Conservation (phyloP, 352 stramenopile species). For the Vaucheria bursata region DNA sequence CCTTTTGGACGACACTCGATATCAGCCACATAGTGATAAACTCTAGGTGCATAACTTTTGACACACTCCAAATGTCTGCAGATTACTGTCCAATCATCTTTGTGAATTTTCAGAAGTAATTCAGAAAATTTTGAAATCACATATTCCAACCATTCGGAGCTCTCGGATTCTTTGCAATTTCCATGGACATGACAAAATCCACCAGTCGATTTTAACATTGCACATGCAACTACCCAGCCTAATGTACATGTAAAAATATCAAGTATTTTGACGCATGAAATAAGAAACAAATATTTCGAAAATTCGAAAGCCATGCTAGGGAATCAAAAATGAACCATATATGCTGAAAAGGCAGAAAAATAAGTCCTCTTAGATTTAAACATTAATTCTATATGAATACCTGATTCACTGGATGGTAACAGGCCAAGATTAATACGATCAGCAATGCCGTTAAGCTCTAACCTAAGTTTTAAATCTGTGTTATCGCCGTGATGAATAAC, state of each 20-base stretch:
- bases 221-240: slow-evolving; percentile 70
- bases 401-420: slow-evolving; percentile 75
- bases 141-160: slow-evolving; percentile 55
- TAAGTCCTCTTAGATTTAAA: too few species aligned
- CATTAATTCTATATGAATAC: too few species aligned
- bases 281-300: too few species aligned
- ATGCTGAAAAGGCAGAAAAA: too few species aligned
- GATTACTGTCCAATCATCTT: slow-evolving; percentile 63
- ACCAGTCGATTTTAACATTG: slow-evolving; percentile 61
- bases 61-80: slow-evolving; percentile 74
- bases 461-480: slow-evolving; percentile 51
- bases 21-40: slow-evolving; percentile 76
- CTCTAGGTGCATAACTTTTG: slow-evolving; percentile 79
- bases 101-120: slow-evolving; percentile 47
- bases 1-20: slow-evolving; percentile 25
- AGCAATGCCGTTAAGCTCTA: slow-evolving; percentile 51
- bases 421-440: slow-evolving; percentile 81
- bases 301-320: too few species aligned
- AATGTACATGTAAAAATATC: too few species aligned
- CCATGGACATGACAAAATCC: slow-evolving; percentile 81
- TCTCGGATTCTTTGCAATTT: slow-evolving; percentile 71
- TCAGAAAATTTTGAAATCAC: not conserved
- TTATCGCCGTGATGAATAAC: slow-evolving; percentile 67
- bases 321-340: too few species aligned
- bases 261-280: too few species aligned